phyloP scores from a whole-genome alignment of 345 rosid genomes.

The Gossypium herbaceum region DNA sequence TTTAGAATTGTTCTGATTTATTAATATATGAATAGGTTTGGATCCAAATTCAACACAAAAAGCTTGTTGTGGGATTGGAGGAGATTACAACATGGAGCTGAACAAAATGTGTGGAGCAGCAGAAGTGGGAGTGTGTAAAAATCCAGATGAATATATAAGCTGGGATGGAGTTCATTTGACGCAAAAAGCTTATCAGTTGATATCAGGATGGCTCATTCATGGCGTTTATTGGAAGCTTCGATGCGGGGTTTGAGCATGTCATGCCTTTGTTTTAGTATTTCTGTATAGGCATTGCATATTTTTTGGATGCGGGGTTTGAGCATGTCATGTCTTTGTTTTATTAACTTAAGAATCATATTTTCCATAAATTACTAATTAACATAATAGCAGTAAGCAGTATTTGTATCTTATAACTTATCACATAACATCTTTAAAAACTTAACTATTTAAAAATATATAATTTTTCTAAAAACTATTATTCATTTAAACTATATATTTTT shows the following conservation, averaged over 20 bases:
- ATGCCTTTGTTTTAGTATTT: not conserved
- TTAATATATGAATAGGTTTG: not conserved
- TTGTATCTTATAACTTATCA: too few relatives aligned
- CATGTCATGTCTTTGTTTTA: not conserved
- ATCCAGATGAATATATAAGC: not conserved
- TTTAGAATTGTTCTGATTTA: not conserved
- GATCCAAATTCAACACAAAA: not conserved
- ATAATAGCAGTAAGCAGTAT: too few relatives aligned
- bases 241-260: not conserved
- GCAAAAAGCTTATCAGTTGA: not conserved
- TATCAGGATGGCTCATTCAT: conserved; percentile 1
- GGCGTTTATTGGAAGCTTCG: not conserved
- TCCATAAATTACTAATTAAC: too few relatives aligned
- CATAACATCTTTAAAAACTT: too few relatives aligned
- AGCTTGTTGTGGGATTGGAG: conserved; percentile 6
- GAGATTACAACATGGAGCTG: not conserved
- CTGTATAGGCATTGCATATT: not conserved
- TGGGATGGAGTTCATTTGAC: conserved; percentile 10
- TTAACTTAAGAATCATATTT: too few relatives aligned
- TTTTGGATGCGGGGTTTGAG: not conserved
- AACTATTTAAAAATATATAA: too few relatives aligned
- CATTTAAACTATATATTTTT: too few relatives aligned
- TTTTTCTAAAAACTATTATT: too few relatives aligned
- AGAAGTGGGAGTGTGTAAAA: not conserved
- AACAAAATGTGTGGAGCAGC: not conserved